Conservation (phyloP, 331 rosid species). For the Telfairia occidentalis region DNA sequence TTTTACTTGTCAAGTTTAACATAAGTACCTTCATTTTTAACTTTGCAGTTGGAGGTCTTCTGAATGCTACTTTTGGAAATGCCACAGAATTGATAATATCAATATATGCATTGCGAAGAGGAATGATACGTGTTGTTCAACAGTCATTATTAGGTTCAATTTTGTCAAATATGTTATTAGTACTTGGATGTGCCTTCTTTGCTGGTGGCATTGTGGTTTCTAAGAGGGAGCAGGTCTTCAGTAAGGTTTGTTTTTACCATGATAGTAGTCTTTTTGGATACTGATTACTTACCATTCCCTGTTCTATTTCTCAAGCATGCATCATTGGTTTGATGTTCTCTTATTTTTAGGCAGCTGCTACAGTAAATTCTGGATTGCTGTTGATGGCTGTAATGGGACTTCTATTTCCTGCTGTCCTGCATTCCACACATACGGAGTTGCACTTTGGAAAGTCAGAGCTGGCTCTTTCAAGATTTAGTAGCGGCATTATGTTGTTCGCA, state of each 20-base stretch:
- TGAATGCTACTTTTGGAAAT: slow-evolving; percentile 46
- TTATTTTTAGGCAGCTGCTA: slow-evolving; percentile 26
- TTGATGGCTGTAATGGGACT: slow-evolving; percentile 48
- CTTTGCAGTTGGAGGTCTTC: slow-evolving; percentile 45
- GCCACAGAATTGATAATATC: slow-evolving; percentile 45
- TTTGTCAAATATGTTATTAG: slow-evolving; percentile 36
- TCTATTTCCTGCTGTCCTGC: slow-evolving; percentile 38
- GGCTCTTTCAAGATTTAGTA: slow-evolving; percentile 40
- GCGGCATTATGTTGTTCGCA: slow-evolving; percentile 43
- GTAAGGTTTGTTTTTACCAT: slow-evolving; percentile 21
- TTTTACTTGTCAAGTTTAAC: not conserved
- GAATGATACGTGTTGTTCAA: slow-evolving; percentile 41
- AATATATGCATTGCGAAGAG: slow-evolving; percentile 28
- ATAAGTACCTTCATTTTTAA: not conserved
- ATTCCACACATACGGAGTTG: slow-evolving; percentile 33
- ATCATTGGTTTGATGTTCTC: not conserved
- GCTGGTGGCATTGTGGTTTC: slow-evolving; percentile 40
- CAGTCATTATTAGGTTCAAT: slow-evolving; percentile 40
- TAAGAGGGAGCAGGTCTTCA: slow-evolving; percentile 32
- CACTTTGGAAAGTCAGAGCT: slow-evolving; percentile 38
- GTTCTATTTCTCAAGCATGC: not conserved
- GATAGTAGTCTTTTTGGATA: not conserved
- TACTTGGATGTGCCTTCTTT: slow-evolving; percentile 45
- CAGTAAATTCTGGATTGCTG: slow-evolving; percentile 36
- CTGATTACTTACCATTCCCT: not conserved